Evolutionary conservation across 2,329 filamentous ascomycete species (phyloP).

Genomic region (Leptographium radiaticola): DNA sequence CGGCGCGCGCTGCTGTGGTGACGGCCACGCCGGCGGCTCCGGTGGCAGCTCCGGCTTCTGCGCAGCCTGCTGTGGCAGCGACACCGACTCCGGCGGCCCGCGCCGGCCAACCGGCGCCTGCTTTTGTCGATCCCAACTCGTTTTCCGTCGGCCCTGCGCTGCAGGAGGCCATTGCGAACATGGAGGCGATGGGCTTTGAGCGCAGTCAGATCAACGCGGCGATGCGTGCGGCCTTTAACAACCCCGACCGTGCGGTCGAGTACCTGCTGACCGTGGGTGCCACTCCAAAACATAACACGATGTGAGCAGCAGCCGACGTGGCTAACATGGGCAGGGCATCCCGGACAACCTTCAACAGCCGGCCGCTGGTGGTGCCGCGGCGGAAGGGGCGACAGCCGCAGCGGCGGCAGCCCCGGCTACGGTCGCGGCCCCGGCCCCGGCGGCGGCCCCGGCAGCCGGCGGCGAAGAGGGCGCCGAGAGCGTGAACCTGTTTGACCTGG

Average conservation of each 20-base stretch:
- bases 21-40: conserved; percentile 32
- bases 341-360: conserved; percentile 63
- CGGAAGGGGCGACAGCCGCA: conserved; percentile 25
- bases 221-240: conserved; percentile 93
- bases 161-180: conserved; percentile 70
- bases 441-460: conserved; percentile 26
- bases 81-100: conserved; percentile 29
- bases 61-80: conserved; percentile 27
- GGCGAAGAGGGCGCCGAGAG: conserved; percentile 47
- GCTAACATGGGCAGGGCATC: conserved; percentile 52
- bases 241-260: conserved; percentile 93
- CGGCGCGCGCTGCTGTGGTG: conserved; percentile 30
- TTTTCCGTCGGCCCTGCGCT: conserved; percentile 76
- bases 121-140: conserved; percentile 62
- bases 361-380: conserved; percentile 27
- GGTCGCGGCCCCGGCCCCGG: conserved; percentile 25
- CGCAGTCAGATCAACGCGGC: conserved; percentile 79
- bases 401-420: conserved; percentile 28
- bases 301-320: background rate
- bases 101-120: conserved; percentile 2
- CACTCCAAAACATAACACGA: too few species aligned
- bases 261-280: conserved; percentile 71
- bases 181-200: conserved; percentile 96
- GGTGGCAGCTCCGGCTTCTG: conserved; percentile 36
- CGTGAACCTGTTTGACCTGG: conserved; percentile 87